These are phyloP conservation scores for Chaetomiaceae sp. DNA, from an alignment of 2,329 filamentous ascomycete genomes.

Conservation along the genomic window DNA sequence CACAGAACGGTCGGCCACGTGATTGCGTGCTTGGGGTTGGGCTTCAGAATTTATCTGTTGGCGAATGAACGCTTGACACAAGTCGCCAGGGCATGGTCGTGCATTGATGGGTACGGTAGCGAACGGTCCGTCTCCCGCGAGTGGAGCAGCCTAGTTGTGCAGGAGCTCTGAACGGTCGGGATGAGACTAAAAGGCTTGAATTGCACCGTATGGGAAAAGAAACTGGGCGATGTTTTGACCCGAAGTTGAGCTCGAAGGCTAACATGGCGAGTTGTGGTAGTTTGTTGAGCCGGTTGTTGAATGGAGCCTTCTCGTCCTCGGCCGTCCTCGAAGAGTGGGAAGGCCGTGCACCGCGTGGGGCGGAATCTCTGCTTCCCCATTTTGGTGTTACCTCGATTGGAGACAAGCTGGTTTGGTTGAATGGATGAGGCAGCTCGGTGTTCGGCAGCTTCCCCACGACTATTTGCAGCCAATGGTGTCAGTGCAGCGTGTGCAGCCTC, in stretches of 20 bases:
- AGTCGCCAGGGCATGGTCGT: conserved; percentile 21
- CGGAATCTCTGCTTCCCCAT: no score
- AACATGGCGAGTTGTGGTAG: no score
- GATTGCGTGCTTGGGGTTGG: conserved; percentile 9
- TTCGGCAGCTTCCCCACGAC: no score
- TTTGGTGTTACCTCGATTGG: no score
- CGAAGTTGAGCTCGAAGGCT: background rate
- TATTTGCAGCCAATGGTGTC: no score
- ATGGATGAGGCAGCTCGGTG: background rate
- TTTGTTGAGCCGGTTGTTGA: no score
- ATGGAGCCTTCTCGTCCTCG: no score
- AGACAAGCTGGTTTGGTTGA: no score
- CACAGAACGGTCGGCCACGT: conserved; percentile 13
- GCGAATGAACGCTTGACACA: conserved; percentile 27
- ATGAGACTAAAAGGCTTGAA: no score
- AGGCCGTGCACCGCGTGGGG: no score
- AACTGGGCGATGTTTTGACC: conserved; percentile 9
- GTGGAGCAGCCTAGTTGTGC: conserved; percentile 14
- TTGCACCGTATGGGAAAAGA: conserved; percentile 10
- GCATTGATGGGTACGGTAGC: conserved; percentile 17
- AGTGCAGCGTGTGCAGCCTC: no score
- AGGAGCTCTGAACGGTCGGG: conserved; percentile 16
- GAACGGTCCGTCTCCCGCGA: conserved; percentile 14
- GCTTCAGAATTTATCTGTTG: conserved; percentile 14
- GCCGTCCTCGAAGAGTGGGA: no score